Percentiles rank a stretch among this genome's conserved stretches.
phyloP scores from a whole-genome alignment of 257 asterid genomes.

The Gentiana macrophylla region DNA sequence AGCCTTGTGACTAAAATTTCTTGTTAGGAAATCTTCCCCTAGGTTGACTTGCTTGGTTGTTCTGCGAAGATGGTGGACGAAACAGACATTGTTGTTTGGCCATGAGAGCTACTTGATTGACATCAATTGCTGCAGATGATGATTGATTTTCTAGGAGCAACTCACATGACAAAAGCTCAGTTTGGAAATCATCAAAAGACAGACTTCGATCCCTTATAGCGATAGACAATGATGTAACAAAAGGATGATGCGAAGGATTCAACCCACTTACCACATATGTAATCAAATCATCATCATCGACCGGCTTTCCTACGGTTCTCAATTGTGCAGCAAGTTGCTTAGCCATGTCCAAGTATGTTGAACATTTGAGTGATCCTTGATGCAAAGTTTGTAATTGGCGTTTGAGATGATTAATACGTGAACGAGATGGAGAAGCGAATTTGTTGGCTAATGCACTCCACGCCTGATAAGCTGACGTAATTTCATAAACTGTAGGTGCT shows the following conservation, averaged over 20 bases:
- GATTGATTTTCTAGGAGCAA: neutral
- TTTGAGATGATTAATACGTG: neutral
- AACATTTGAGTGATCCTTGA: neutral
- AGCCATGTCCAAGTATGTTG: neutral
- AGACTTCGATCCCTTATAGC: neutral
- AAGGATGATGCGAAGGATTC: neutral
- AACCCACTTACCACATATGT: too few species aligned
- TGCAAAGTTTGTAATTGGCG: neutral
- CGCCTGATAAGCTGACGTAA: neutral
- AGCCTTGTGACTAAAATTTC: too few species aligned
- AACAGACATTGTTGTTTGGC: too few species aligned
- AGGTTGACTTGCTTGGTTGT: too few species aligned
- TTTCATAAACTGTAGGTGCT: neutral
- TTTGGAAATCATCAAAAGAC: neutral
- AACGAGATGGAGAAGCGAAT: neutral
- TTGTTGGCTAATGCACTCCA: neutral
- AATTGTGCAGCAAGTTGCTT: too few species aligned
- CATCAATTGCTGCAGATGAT: neutral
- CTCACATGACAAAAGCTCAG: slow-evolving; percentile 2
- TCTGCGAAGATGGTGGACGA: too few species aligned
- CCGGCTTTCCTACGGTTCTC: too few species aligned
- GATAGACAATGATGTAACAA: neutral
- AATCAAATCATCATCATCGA: too few species aligned
- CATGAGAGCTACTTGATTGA: neutral
- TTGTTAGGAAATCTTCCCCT: too few species aligned